A percentile compares a stretch with the other conserved stretches of the same genome.
phyloP scores from a whole-genome alignment of 768 basidiomycete genomes.

The Crucibulum laeve region DNA sequence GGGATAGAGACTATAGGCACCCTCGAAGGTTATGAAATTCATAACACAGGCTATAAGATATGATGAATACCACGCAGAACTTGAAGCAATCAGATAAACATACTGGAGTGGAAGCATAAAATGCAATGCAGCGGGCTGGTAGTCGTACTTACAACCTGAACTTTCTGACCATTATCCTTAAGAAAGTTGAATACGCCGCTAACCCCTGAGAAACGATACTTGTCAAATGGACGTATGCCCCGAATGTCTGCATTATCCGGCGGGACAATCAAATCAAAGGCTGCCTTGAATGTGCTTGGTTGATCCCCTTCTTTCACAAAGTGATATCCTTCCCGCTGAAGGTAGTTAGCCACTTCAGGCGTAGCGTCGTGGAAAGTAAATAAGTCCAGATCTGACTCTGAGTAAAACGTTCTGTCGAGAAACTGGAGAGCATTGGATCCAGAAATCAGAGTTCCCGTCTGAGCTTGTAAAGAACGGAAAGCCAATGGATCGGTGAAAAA shows the following conservation, averaged over 20 bases:
- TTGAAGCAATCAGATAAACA: background rate
- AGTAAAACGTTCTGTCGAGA: background rate
- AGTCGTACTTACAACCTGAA: background rate
- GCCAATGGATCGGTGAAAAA: background rate
- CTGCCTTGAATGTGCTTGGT: no score
- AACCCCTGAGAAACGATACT: background rate
- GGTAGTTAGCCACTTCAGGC: background rate
- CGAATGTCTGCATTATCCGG: no score
- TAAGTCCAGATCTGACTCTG: background rate
- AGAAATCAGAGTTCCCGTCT: background rate
- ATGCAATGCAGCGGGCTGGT: background rate
- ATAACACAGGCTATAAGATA: background rate
- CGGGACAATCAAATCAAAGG: no score
- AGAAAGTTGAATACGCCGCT: background rate
- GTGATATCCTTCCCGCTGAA: background rate
- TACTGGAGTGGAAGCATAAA: background rate
- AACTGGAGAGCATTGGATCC: conserved; percentile 2
- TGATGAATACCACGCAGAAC: background rate
- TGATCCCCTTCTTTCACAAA: no score
- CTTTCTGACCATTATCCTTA: background rate
- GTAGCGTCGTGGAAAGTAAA: background rate
- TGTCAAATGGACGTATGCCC: background rate
- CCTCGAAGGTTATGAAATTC: background rate
- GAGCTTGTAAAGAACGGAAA: background rate
- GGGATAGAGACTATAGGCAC: background rate